Evolutionary conservation across 2,329 filamentous ascomycete species (phyloP).

Genomic region (Stachybotrys echinatus): DNA sequence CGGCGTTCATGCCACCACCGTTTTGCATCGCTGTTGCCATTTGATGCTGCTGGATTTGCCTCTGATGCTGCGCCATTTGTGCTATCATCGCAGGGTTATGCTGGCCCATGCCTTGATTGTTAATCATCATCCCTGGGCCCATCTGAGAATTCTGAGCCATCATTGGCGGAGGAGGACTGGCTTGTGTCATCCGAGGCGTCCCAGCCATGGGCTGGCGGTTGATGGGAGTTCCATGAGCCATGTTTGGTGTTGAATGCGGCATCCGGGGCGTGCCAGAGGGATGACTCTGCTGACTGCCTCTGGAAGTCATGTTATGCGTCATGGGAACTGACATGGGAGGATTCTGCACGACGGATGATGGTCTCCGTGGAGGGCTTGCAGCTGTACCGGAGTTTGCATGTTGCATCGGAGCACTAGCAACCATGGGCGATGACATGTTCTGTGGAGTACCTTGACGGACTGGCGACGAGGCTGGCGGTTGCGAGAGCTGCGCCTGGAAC

Average conservation of each 20-base stretch:
- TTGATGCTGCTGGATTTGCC: constrained; percentile 40
- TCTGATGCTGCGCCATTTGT: constrained; percentile 44
- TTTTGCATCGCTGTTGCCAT: constrained; percentile 28
- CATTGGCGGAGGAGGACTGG: constrained; percentile 55
- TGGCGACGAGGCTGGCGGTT: constrained; percentile 64
- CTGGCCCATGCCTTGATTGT: constrained; percentile 36
- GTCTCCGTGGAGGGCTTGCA: constrained; percentile 56
- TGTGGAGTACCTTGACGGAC: constrained; percentile 60
- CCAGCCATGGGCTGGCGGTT: constrained; percentile 44
- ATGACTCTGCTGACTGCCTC: constrained; percentile 63
- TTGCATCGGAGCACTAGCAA: constrained; percentile 58
- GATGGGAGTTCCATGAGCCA: constrained; percentile 55
- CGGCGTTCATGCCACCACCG: constrained; percentile 23
- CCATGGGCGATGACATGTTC: constrained; percentile 61
- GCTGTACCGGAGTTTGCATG: constrained; percentile 63
- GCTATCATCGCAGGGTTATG: constrained; percentile 33
- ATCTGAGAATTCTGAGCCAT: constrained; percentile 54
- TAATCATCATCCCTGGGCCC: constrained; percentile 46
- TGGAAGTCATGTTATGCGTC: constrained; percentile 57
- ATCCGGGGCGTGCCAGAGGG: constrained; percentile 58
- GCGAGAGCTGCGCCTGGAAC: constrained; percentile 52
- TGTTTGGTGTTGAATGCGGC: constrained; percentile 55
- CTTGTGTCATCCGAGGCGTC: constrained; percentile 59
- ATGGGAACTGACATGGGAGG: constrained; percentile 54
- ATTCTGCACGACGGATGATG: constrained; percentile 60